A percentile compares a stretch with the other conserved stretches of the same genome.
These are phyloP conservation scores for Striga asiatica DNA, from an alignment of 257 asterid genomes.

Conservation along the genomic window DNA sequence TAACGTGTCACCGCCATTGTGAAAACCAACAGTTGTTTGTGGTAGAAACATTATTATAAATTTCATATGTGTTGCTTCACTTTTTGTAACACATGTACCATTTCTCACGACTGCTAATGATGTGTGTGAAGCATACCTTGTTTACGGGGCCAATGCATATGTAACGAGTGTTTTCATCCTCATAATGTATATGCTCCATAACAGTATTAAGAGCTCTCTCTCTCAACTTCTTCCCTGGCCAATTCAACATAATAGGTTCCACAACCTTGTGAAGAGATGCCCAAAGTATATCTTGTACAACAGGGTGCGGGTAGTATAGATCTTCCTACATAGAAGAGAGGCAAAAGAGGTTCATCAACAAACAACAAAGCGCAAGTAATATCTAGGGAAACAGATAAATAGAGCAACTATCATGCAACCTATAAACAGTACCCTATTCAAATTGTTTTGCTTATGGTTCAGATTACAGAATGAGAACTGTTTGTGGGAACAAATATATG, in stretches of 20 bases:
- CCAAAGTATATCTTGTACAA: constrained; percentile 87
- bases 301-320: constrained; percentile 92
- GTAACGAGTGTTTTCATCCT: constrained; percentile 95
- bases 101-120: background rate
- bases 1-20: background rate
- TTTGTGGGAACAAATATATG: background rate
- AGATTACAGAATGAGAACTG: background rate
- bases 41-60: background rate
- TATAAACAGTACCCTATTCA: background rate
- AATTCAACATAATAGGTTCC: constrained; percentile 77
- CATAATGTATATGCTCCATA: constrained; percentile 93
- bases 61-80: background rate
- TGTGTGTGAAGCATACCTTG: constrained; percentile 48
- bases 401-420: background rate
- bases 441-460: background rate
- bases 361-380: background rate
- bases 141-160: constrained; percentile 92
- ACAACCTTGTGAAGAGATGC: constrained; percentile 67
- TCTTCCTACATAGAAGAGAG: constrained; percentile 66
- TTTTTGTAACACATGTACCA: too few species aligned
- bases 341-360: constrained; percentile 7
- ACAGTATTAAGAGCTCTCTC: constrained; percentile 59
- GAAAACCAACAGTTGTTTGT: background rate
- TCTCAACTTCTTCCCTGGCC: constrained; percentile 94
- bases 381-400: background rate